Base-by-base conservation (phyloP, 2,329 filamentous ascomycete genomes). In the Cladophialophora bantiana region DNA sequence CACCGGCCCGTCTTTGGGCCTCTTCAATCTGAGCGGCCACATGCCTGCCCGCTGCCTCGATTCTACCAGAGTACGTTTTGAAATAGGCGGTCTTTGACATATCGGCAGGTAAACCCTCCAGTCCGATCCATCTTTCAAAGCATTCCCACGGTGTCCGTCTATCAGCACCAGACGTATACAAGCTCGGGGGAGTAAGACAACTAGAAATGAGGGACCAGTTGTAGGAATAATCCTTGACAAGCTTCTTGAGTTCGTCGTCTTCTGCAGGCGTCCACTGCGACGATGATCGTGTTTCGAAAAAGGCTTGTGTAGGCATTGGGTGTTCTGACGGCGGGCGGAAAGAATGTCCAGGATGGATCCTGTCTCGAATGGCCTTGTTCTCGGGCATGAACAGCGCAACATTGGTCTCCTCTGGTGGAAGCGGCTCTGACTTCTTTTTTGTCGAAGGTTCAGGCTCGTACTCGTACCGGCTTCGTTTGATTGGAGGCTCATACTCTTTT, bases 71-170 rank as follows among this genome's bases (percentile, higher is more conserved):
- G 73, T 89, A 90, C 10, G 87, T 87, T 74, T 93, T 92, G 84
- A 98, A 99, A 77, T 98, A 99, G 53, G 94, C 90, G 0, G 93
- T 97, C 80, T 97, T 97, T 18, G 91, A 89, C 90, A 98, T 96
- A 71, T 99, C 95, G 10, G 90, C 88, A 4, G 95, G 94, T 42
- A 97, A 83, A 0, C 94, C 93, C 79, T 98, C 95, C 12, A 98
- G 82, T 72, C 91, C 89, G 62, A 97, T 91, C 94, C 94, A 99
- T 52, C 95, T 88, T 79, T 99, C 95, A 74, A 99, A 99, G 76
- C 95, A 99, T 80, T 99, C 95, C 95, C 95, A 99, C 0, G 94
- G 93, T 2, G 94, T 98, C 56, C 95, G 88, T 68, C 95, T 87
- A 76, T 98, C 94, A 10, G 93, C 89, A 1, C 92, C 93, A 20